phyloP scores from a whole-genome alignment of 2,329 filamentous ascomycete species.

The Diplocarpon rosae region DNA sequence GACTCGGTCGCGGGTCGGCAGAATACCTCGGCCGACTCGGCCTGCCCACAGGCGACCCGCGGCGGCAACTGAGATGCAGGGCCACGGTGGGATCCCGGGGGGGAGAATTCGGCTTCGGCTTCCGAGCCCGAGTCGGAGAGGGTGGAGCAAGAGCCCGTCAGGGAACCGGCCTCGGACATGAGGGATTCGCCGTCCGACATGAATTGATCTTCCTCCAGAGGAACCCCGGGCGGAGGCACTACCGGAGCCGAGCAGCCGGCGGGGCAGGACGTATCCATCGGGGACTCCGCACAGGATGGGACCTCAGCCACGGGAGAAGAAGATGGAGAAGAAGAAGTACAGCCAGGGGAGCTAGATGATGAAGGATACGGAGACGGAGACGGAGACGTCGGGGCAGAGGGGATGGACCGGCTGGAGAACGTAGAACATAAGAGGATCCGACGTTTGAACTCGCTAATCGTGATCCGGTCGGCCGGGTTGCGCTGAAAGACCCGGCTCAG shows the following conservation, averaged over 20 bases:
- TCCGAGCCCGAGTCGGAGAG: slow-evolving; percentile 14
- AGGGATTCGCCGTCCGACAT: slow-evolving; percentile 44
- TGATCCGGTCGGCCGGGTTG: slow-evolving; percentile 73
- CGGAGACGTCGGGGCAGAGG: slow-evolving; percentile 7
- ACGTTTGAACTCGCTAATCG: slow-evolving; percentile 65
- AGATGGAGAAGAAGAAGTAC: too few relatives aligned
- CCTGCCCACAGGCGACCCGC: too few relatives aligned
- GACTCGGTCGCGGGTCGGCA: too few relatives aligned
- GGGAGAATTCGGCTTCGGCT: slow-evolving; percentile 1
- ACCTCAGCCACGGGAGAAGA: too few relatives aligned
- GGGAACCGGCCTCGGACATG: slow-evolving; percentile 30
- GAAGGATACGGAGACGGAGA: too few relatives aligned
- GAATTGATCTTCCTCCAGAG: slow-evolving; percentile 29
- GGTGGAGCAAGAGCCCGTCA: slow-evolving; percentile 20
- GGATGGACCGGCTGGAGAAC: slow-evolving; percentile 21
- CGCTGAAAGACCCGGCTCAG: slow-evolving; percentile 78
- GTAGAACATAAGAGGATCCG: slow-evolving; percentile 58
- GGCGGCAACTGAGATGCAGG: too few relatives aligned
- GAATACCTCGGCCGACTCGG: too few relatives aligned
- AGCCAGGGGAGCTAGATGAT: slow-evolving; percentile 7
- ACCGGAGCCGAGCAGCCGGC: too few relatives aligned
- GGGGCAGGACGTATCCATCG: too few relatives aligned
- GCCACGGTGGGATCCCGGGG: too few relatives aligned
- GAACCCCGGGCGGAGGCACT: neutral
- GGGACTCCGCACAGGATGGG: too few relatives aligned